Evolutionary conservation across 352 stramenopile species (phyloP).

Genomic region (Thraustochytrium striatum): DNA sequence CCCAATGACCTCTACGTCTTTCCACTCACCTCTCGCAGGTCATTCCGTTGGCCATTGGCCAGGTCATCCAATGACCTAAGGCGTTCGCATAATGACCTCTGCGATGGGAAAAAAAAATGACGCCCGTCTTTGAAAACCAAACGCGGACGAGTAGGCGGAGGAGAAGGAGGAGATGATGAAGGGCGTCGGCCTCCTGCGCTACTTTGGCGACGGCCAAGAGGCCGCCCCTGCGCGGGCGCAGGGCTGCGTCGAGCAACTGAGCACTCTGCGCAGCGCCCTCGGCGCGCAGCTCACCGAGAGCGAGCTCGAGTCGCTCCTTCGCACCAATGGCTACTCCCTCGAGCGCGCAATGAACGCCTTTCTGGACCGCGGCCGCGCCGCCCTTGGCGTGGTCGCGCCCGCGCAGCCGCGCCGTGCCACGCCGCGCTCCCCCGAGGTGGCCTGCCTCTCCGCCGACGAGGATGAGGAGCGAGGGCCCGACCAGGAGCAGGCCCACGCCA

Average conservation of each 20-base stretch:
- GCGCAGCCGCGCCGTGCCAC: no score
- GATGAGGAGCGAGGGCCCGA: no score
- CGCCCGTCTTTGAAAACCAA: no score
- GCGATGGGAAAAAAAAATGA: no score
- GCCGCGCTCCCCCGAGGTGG: no score
- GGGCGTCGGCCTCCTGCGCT: not conserved
- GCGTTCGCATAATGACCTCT: no score
- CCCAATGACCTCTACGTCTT: not conserved
- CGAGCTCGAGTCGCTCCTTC: not conserved
- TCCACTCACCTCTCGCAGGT: not conserved
- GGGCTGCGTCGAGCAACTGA: not conserved
- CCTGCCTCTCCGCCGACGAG: no score
- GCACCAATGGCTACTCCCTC: not conserved
- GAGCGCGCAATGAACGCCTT: slow-evolving; percentile 9
- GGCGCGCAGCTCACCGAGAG: not conserved
- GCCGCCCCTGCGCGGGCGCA: not conserved
- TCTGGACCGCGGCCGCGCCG: not conserved
- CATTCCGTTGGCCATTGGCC: no score
- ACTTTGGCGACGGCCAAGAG: not conserved
- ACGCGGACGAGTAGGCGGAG: no score
- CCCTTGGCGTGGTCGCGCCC: not conserved
- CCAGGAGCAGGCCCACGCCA: no score
- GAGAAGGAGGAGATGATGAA: no score
- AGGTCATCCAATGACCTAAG: no score
- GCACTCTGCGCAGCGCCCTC: not conserved